phyloP scores from a whole-genome alignment of 176 grass and related monocot genomes.

The Phoenix dactylifera region DNA sequence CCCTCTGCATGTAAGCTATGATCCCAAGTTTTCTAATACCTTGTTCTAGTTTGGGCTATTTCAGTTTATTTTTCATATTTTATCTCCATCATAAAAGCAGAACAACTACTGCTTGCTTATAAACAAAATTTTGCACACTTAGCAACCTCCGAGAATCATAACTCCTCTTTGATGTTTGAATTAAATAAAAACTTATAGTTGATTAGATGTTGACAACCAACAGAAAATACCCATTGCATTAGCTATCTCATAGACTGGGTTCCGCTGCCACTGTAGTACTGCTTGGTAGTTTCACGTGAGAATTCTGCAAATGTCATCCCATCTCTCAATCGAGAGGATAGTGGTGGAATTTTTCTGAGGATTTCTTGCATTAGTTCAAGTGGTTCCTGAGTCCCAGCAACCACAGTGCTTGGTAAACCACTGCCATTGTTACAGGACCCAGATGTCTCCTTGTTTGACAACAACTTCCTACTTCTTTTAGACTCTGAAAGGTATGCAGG shows the following conservation, averaged over 20 bases:
- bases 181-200: neutral
- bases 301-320: constrained; percentile 94
- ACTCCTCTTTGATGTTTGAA: neutral
- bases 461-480: constrained; percentile 19
- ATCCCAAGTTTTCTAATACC: neutral
- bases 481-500: constrained; percentile 13
- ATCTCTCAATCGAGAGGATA: constrained; percentile 50
- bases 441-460: neutral
- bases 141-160: neutral
- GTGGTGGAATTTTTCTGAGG: constrained; percentile 47
- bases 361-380: constrained; percentile 35
- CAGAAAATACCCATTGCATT: too few relatives aligned
- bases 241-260: constrained; percentile 24
- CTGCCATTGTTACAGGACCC: constrained; percentile 6
- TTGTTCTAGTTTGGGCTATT: neutral
- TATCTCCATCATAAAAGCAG: too few relatives aligned
- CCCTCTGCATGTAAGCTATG: too few relatives aligned
- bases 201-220: too few relatives aligned
- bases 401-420: neutral
- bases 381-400: neutral
- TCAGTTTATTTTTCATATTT: neutral
- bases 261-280: constrained; percentile 68
- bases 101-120: neutral
- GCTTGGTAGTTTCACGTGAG: constrained; percentile 81
- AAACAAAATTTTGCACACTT: neutral